These are phyloP conservation scores for Conidiobolus incongruus DNA, from an alignment of 371 early-diverging fungal species.

Conservation along the genomic window DNA sequence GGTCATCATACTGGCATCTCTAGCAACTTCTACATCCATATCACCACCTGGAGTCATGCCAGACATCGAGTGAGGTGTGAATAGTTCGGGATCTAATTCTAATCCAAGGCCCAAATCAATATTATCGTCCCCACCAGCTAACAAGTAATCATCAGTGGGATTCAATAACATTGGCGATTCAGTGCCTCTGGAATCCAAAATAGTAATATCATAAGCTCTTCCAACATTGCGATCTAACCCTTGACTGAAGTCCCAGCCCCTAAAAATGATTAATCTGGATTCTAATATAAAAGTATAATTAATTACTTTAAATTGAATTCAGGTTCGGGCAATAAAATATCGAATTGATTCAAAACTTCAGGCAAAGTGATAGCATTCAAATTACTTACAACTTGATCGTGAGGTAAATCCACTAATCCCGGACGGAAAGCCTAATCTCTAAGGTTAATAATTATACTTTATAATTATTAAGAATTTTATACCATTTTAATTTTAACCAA, in stretches of 20 bases:
- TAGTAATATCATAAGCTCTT: too few relatives aligned
- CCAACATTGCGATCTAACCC: too few relatives aligned
- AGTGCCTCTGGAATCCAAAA: too few relatives aligned
- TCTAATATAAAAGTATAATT: too few relatives aligned
- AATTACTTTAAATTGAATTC: conserved; percentile 20
- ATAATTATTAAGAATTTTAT: conserved; percentile 6
- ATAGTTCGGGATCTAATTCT: conserved; percentile 4
- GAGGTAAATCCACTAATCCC: conserved; percentile 68
- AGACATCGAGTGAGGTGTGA: too few relatives aligned
- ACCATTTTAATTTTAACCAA: conserved; percentile 82
- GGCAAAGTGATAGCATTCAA: conserved; percentile 67
- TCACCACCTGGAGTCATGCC: conserved; percentile 9
- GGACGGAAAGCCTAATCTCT: conserved; percentile 49
- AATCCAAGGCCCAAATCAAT: conserved; percentile 7
- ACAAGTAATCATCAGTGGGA: neutral
- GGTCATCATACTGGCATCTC: conserved; percentile 7
- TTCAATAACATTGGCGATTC: too few relatives aligned
- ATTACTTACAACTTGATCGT: conserved; percentile 43
- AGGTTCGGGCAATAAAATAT: conserved; percentile 62
- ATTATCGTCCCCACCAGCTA: conserved; percentile 3
- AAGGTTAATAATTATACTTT: conserved; percentile 5
- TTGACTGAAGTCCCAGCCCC: too few relatives aligned
- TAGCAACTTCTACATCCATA: conserved; percentile 14
- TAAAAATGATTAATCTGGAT: too few relatives aligned
- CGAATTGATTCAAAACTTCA: conserved; percentile 72